Evolutionary conservation across 768 basidiomycete species (phyloP).

Genomic region (Tremella fuciformis): DNA sequence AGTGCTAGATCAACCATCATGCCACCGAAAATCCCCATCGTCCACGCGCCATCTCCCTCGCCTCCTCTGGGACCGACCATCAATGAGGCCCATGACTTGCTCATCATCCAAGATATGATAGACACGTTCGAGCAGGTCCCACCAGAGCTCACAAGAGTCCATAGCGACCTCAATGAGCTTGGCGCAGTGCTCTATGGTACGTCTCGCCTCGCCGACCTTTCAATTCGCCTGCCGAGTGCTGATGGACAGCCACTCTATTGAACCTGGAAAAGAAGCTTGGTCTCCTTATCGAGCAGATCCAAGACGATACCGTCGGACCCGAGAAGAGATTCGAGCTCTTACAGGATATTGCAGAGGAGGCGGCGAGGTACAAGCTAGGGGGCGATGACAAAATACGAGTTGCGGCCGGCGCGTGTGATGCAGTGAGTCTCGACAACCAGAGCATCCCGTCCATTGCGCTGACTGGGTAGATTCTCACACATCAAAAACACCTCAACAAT

Average conservation of each 20-base stretch:
- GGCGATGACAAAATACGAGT: slow-evolving; percentile 98
- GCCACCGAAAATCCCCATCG: slow-evolving; percentile 29
- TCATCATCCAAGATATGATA: slow-evolving; percentile 44
- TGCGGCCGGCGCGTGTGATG: slow-evolving; percentile 85
- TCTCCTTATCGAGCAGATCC: slow-evolving; percentile 70
- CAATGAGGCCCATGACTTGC: slow-evolving; percentile 44
- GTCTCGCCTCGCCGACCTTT: slow-evolving; percentile 20
- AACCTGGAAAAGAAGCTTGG: slow-evolving; percentile 77
- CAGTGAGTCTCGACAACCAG: slow-evolving; percentile 58
- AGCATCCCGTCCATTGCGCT: slow-evolving; percentile 5
- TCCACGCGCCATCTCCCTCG: slow-evolving; percentile 21
- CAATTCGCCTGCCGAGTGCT: background rate
- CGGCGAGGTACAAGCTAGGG: slow-evolving; percentile 81
- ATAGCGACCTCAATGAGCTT: slow-evolving; percentile 95
- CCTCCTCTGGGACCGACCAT: slow-evolving; percentile 22
- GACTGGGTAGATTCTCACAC: slow-evolving; percentile 44
- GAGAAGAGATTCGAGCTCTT: slow-evolving; percentile 76
- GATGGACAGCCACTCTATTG: slow-evolving; percentile 66
- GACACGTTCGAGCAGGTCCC: slow-evolving; percentile 92
- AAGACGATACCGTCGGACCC: slow-evolving; percentile 53
- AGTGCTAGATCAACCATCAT: slow-evolving; percentile 7
- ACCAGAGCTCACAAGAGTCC: slow-evolving; percentile 85
- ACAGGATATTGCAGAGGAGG: slow-evolving; percentile 91
- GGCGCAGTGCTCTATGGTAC: slow-evolving; percentile 76
- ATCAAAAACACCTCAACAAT: slow-evolving; percentile 50